These are phyloP conservation scores for Byssothecium circinans DNA, from an alignment of 2,329 filamentous ascomycete species.

Conservation along the genomic window DNA sequence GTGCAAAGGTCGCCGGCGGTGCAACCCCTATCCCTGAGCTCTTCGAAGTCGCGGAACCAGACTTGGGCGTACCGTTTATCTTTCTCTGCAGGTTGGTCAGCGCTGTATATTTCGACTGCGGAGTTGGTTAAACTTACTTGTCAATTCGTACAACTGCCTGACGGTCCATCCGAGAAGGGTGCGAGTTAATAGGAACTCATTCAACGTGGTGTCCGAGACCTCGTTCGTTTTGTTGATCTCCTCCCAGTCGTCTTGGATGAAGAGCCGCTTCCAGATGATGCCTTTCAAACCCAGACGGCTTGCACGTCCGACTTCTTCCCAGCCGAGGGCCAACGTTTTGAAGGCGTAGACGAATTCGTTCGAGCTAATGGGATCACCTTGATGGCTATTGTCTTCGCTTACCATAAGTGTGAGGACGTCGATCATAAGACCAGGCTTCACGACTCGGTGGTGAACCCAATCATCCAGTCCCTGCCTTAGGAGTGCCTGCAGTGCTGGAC, in stretches of 20 bases:
- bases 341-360: constrained; percentile 77
- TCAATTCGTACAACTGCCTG: constrained; percentile 60
- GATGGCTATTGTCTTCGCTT: constrained; percentile 46
- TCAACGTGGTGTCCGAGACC: constrained; percentile 70
- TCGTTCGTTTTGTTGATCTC: constrained; percentile 75
- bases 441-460: constrained; percentile 70
- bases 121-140: constrained; percentile 54
- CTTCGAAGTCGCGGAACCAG: constrained; percentile 11
- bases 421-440: constrained; percentile 62
- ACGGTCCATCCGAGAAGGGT: constrained; percentile 73
- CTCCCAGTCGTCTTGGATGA: constrained; percentile 82
- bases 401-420: constrained; percentile 81
- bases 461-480: constrained; percentile 71
- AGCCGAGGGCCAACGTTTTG: constrained; percentile 55
- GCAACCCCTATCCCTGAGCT: constrained; percentile 49
- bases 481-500: constrained; percentile 67
- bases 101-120: background rate
- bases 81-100: background rate
- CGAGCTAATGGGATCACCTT: constrained; percentile 48
- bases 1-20: constrained; percentile 62
- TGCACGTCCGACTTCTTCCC: constrained; percentile 53
- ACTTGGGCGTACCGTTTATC: background rate
- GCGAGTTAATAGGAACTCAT: constrained; percentile 54
- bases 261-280: constrained; percentile 86
- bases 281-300: constrained; percentile 54